Base-by-base conservation (phyloP, 2,329 filamentous ascomycete species). In the Penicillium decumbens region DNA sequence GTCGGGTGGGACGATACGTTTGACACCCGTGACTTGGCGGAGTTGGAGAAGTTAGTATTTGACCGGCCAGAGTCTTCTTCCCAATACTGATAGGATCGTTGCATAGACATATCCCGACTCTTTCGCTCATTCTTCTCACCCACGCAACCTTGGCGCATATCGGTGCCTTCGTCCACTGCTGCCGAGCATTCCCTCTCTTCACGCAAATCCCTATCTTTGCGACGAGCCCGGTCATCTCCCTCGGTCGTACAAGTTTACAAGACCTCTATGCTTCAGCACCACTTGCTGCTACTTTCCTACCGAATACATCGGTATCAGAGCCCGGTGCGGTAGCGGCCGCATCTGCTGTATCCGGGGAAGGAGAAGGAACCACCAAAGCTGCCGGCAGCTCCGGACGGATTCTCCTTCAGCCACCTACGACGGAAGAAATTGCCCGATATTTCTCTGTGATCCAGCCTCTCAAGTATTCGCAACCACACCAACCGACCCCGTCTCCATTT, bases 1-100 rank as follows among this genome's bases (percentile, higher is more conserved):
- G 85, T 96, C 39, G 93, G 93, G 52, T 98, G 93, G 93, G 91
- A 97, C 67, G 89, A 95, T 68, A 81, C 81, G 2, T 97, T 98
- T 67, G 87, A 95, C 65, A 81, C 83, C 28, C 80, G 81, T 54
- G 87, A 89, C 76, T 81, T 98, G 45, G 84, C 84, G 62, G 88
- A 93, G 72, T 81, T 98, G 53, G 92, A 97, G 73, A 93, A 89
- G 87, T 95, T 80, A 58, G 78, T 52, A 42, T 55, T 39, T 24
- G 24, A 47, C 53, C 39, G 52, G 43, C 18, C n/a, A 45, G 20
- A 25, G 13, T 50, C 45, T 33, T 46, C 51, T 35, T n/a, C 13
- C 33, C 12, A 8, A n/a, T 44, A 49, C 55, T 59, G 35, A 58
- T 32, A 39, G 37, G 6, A 37, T 12, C 45, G 12, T 27, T 23